Percentiles rank a stretch among this genome's conserved stretches.
These are phyloP conservation scores for Dentipellis fragilis DNA, from an alignment of 768 basidiomycete species.

Conservation along the genomic window DNA sequence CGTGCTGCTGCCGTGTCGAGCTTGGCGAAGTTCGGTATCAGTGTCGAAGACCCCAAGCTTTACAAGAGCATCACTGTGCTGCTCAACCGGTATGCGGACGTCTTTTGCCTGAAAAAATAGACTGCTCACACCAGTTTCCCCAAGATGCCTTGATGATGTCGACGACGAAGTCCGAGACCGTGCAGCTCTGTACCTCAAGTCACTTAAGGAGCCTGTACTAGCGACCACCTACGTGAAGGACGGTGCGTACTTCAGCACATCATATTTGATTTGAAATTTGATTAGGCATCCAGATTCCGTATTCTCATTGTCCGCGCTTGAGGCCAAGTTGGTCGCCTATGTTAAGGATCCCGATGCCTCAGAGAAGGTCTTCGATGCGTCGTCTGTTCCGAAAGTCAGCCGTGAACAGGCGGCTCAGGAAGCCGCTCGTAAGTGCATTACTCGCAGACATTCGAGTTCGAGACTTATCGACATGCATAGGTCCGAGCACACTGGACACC, in stretches of 20 bases:
- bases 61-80: conserved; percentile 84
- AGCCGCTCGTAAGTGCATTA: conserved; percentile 58
- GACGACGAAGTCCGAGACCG: conserved; percentile 99
- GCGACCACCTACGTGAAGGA: conserved; percentile 87
- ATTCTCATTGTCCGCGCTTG: conserved; percentile 82
- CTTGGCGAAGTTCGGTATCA: conserved; percentile 93
- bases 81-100: conserved; percentile 54
- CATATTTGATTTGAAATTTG: neutral
- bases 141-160: conserved; percentile 91
- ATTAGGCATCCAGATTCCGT: conserved; percentile 61
- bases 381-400: conserved; percentile 88
- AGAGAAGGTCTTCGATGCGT: conserved; percentile 70
- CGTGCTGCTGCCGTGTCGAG: conserved; percentile 92
- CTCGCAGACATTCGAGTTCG: neutral
- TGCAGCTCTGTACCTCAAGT: conserved; percentile 87
- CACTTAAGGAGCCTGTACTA: conserved; percentile 68
- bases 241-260: conserved; percentile 37
- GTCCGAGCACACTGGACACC: conserved; percentile 80
- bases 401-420: conserved; percentile 87
- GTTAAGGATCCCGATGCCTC: conserved; percentile 73
- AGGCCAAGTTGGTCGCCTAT: conserved; percentile 88
- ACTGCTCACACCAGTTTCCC: neutral
- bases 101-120: conserved; percentile 1
- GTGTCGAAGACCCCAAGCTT: conserved; percentile 55
- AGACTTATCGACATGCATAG: conserved; percentile 24